Percentiles rank a stretch among this genome's conserved stretches.
Conservation (phyloP, 495 filamentous ascomycete genomes). For the Parmelia sp. region DNA sequence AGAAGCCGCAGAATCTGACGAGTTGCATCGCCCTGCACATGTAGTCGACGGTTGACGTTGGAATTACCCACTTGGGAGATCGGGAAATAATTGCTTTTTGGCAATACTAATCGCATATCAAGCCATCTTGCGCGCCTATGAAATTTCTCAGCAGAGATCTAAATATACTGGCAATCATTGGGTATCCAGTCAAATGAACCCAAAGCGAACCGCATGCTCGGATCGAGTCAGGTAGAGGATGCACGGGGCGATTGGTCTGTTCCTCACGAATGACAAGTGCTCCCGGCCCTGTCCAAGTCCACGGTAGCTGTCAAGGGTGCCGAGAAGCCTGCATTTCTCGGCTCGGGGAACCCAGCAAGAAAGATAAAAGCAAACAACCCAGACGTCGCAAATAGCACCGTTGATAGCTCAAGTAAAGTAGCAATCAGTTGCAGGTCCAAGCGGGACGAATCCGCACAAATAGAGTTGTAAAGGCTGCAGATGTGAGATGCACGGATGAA, state of each 20-base stretch:
- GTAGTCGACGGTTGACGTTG: neutral
- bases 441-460: neutral
- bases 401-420: neutral
- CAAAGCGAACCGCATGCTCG: neutral
- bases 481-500: neutral
- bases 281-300: neutral
- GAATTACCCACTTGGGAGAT: neutral
- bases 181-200: neutral
- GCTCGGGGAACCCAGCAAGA: neutral
- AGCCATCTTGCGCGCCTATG: neutral
- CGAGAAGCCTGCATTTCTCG: neutral
- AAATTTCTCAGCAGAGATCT: neutral
- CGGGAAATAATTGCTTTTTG: constrained; percentile 1
- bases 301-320: neutral
- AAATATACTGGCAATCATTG: neutral
- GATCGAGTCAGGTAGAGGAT: neutral
- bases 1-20: neutral
- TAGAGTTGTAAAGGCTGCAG: neutral
- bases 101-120: neutral
- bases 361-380: neutral
- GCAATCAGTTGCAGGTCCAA: neutral
- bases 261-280: neutral
- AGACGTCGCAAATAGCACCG: neutral
- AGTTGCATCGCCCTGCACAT: neutral
- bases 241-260: neutral